Evolutionary conservation across 2,329 filamentous ascomycete genomes (phyloP), one percentile per base, ranked within the genome.

Genomic region (Scedosporium minutisporum): DNA sequence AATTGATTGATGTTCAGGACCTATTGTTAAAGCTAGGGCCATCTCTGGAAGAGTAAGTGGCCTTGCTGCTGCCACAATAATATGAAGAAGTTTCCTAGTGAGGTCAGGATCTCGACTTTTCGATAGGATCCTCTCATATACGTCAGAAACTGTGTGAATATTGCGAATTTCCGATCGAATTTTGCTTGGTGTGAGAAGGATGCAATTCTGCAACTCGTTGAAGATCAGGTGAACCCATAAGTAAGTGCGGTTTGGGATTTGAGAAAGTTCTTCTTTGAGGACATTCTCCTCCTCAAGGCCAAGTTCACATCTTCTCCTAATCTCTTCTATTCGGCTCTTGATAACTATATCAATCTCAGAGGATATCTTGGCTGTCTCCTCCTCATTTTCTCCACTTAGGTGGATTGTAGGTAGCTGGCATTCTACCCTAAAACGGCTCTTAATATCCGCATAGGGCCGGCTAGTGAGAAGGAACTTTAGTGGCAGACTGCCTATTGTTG

Each of bases 401-500:
- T 67, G 66, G 21, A 70, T 66, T 1, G 64, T 55, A 4, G 68
- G 64, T 58, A 51, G 46, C 3, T 23, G 3, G 46, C 21, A n/a
- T n/a, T 9, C 16, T 23, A 66, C 41, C 29, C 62, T 14, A n/a
- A n/a, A n/a, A n/a, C n/a, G n/a, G n/a, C 38, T 27, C 10, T 58
- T 7, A 14, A 74, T 72, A 0, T 69, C 55, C 1, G 62, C 51
- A 61, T 73, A 72, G 1, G 70, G 69, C 3, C 71, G 68, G 62
- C 71, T 73, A 0, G 70, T 74, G 5, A 72, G 14, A 1, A 79
- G 67, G 60, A 78, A 73, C 61, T 76, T 78, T 4, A 77, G 48
- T 21, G 66, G 67, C 3, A 4, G 21, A 2, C 7, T 3, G 3
- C 1, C 3, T 21, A 3, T 25, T 9, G 46, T 18, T 18, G 1